A percentile compares a stretch with the other conserved stretches of the same genome.
These are phyloP conservation scores for Graphiopsis chlorocephala DNA, from an alignment of 2,329 filamentous ascomycete species.

Conservation along the genomic window DNA sequence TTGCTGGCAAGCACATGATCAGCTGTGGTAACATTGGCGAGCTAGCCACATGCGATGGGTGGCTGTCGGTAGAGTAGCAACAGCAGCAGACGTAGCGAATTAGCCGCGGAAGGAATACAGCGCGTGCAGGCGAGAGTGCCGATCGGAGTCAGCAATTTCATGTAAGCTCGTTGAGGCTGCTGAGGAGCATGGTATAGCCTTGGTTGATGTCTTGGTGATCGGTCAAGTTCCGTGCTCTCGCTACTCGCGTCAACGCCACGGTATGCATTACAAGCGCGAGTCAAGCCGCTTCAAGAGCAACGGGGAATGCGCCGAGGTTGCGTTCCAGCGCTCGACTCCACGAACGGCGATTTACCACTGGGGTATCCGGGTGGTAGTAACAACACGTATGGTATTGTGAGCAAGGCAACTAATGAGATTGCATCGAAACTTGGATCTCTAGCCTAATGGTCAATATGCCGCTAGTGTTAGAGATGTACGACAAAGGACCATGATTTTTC, in stretches of 20 bases:
- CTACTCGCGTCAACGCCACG: background rate
- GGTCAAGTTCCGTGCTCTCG: background rate
- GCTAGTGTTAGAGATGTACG: background rate
- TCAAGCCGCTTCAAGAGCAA: background rate
- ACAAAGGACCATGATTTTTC: background rate
- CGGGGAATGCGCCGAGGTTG: background rate
- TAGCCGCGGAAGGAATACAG: background rate
- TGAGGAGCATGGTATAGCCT: background rate
- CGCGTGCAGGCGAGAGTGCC: background rate
- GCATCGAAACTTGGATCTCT: background rate
- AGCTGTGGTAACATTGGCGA: conserved; percentile 6
- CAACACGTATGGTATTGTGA: background rate
- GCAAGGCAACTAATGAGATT: background rate
- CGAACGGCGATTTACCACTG: background rate
- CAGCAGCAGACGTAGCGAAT: background rate
- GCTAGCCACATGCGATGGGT: conserved; percentile 4
- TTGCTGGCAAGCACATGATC: conserved; percentile 1
- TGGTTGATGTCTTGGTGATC: conserved; percentile 1
- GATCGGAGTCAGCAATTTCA: background rate
- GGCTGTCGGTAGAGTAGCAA: conserved; percentile 7
- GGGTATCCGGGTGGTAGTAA: background rate
- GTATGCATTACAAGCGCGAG: background rate
- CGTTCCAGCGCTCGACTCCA: background rate
- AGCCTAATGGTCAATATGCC: background rate
- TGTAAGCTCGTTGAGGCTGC: background rate